A percentile compares a stretch with the other conserved stretches of the same genome.
These are phyloP conservation scores for Crithidia sp. DNA, from an alignment of 208 protist genomes.

Conservation along the genomic window DNA sequence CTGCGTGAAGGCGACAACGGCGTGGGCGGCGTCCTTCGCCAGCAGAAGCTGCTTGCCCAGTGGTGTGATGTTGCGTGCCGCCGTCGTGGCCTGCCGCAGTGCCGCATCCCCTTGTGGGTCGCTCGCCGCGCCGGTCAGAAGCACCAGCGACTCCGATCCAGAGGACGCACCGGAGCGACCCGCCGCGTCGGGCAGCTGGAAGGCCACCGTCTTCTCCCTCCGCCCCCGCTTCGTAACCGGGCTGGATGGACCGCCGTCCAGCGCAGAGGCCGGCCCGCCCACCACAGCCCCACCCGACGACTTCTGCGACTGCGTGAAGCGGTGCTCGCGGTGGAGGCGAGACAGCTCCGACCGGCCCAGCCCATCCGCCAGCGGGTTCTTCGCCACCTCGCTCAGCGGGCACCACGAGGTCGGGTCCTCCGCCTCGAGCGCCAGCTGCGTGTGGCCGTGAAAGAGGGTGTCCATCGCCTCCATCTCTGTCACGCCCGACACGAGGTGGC, in stretches of 20 bases:
- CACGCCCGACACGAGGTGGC: constrained; percentile 64
- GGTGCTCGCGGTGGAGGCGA: constrained; percentile 69
- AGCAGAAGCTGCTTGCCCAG: constrained; percentile 80
- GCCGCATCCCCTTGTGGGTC: constrained; percentile 29
- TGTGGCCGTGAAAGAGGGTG: constrained; percentile 39
- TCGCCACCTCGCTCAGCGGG: constrained; percentile 56
- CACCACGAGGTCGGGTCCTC: constrained; percentile 80
- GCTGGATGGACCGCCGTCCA: background rate
- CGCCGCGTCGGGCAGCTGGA: constrained; percentile 50
- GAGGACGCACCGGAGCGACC: background rate
- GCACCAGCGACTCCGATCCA: no score
- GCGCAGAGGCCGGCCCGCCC: background rate
- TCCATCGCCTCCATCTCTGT: constrained; percentile 75
- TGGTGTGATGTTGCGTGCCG: constrained; percentile 68
- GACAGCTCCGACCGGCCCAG: constrained; percentile 53
- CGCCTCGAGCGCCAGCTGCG: constrained; percentile 78
- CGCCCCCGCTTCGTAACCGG: constrained; percentile 42
- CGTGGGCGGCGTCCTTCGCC: constrained; percentile 55
- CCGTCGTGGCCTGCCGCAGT: constrained; percentile 71
- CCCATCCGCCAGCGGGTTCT: constrained; percentile 29
- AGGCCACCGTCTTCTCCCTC: constrained; percentile 70
- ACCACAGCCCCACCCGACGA: background rate
- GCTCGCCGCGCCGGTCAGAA: no score
- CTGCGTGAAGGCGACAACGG: constrained; percentile 70
- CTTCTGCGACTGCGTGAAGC: constrained; percentile 37